Evolutionary conservation across 768 basidiomycete genomes (phyloP).

Genomic region (Amanita jacksonii): DNA sequence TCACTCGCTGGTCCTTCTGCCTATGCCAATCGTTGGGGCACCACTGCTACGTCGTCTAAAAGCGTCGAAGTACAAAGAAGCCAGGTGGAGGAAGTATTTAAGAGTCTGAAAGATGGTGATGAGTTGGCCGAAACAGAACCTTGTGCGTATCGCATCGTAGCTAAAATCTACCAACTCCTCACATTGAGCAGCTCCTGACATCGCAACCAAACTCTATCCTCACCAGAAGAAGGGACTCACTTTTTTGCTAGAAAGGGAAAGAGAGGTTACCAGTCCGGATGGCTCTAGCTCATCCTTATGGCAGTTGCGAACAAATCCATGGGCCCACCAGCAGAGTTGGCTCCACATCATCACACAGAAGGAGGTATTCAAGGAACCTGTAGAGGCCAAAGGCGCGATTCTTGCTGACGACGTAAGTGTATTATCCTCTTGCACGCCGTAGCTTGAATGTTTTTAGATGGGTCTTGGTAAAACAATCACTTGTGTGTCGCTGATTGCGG

Average conservation of each 20-base stretch:
- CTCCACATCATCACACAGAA: slow-evolving; percentile 78
- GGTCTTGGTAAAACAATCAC: slow-evolving; percentile 97
- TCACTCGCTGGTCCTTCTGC: slow-evolving; percentile 27
- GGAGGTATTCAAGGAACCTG: slow-evolving; percentile 57
- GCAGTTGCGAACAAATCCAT: slow-evolving; percentile 45
- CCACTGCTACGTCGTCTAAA: slow-evolving; percentile 51
- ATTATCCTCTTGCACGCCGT: slow-evolving; percentile 10
- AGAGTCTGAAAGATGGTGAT: slow-evolving; percentile 77
- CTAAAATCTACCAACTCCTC: slow-evolving; percentile 10
- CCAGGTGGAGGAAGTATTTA: slow-evolving; percentile 92
- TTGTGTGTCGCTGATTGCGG: slow-evolving; percentile 86
- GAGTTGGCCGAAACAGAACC: slow-evolving; percentile 83
- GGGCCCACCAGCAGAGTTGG: slow-evolving; percentile 47
- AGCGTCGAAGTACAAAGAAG: slow-evolving; percentile 86
- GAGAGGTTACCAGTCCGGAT: slow-evolving; percentile 46
- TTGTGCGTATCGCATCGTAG: slow-evolving; percentile 36
- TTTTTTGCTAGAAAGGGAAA: slow-evolving; percentile 84
- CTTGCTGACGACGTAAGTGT: slow-evolving; percentile 88
- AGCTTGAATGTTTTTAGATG: slow-evolving; percentile 50
- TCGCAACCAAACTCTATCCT: slow-evolving; percentile 85
- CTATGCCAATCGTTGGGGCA: slow-evolving; percentile 44
- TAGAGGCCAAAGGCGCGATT: slow-evolving; percentile 78
- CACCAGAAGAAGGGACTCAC: slow-evolving; percentile 98
- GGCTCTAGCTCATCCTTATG: slow-evolving; percentile 67
- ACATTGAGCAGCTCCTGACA: slow-evolving; percentile 40